Base-by-base conservation (phyloP, 2,329 filamentous ascomycete species). In the Colletotrichum plurivorum region DNA sequence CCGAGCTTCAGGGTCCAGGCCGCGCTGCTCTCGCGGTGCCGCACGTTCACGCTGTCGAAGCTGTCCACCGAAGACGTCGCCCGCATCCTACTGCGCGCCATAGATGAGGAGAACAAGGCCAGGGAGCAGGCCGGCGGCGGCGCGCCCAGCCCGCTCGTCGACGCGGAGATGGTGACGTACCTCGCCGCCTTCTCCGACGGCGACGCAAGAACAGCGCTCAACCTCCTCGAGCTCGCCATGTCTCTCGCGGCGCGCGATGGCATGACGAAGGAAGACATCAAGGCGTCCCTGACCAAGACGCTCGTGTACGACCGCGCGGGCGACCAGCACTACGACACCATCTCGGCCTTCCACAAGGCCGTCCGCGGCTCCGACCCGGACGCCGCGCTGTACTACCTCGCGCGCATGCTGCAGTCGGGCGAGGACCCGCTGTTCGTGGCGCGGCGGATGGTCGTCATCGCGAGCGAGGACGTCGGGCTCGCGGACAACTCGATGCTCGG, bases 291-390 rank as follows among this genome's bases (percentile, higher is more conserved):
- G 10, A 98, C 95, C 2, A 95, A 95, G 77, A 98, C 95, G 0
- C 85, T 98, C 2, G 94, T 98, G 15, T 98, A 98, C 81, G 96
- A 99, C 80, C 90, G 96, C 63, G 93, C 93, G 0, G 95, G 96
- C 60, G 96, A 99, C 80, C 94, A 97, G 78, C 96, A 98, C 82
- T 99, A 98, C 83, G 95, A 99, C 78, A 96, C 93, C 61, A 98
- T 99, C 76, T 97, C 94, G 1, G 96, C 96, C 36, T 96, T 98
- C 75, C 96, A 98, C 86, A 99, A 99, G 76, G 94, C 94, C 2
- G 91, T 98, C 10, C 92, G 96, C 53, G 96, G 96, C 48, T 92
- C 90, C 63, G 92, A 98, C 76, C 81, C 95, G 0, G 93, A 98
- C 78, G 96, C 95, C 0, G 88, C 95, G 0, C 87, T 99, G 1